Evolutionary conservation across 345 rosid genomes (phyloP), one percentile per base, ranked within the genome.

Genomic region (Heritiera fomes): DNA sequence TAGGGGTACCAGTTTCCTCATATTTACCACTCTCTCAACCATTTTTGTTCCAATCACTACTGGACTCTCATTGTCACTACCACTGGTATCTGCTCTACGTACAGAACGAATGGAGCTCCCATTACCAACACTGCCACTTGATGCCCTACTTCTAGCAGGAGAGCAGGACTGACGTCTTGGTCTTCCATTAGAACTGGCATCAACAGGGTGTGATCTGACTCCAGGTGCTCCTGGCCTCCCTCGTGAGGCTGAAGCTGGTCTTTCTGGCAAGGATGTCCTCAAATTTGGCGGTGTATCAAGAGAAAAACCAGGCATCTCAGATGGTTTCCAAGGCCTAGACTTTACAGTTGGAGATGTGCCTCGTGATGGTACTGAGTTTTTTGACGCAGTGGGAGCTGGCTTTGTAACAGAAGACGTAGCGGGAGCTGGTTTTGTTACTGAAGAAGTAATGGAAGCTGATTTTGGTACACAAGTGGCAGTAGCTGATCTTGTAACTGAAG

Each of bases 1-100:
- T 9, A 93, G 92, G 73, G 97, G 94, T 59, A 87, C 90, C 8
- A 92, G 85, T 81, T 90, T 93, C 81, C 97, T 85, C 94, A 91
- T 90, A 88, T 93, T 93, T 60, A 93, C 91, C 41, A 93, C 90
- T 84, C 98, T 87, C 76, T 93, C 97, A 49, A 93, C 97, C 97
- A 90, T 93, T 84, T 89, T 87, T 20, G 90, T 87, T 71, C 98
- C 98, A 28, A 90, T 83, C 49, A 86, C 75, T 1, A 85, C 91
- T 34, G 97, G 98, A 84, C 86, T 92, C 75, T 92, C 94, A 78
- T 82, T 83, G 66, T 92, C 95, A 70, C 82, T 82, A 52, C 45
- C 84, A 77, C 85, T 90, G 11, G 87, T 66, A 65, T 84, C 82
- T 75, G 72, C 59, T 41, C 87, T 88, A 75, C 82, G 86, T 7